These are phyloP conservation scores for Punctularia strigosozonata DNA, from an alignment of 768 basidiomycete genomes.

Conservation along the genomic window DNA sequence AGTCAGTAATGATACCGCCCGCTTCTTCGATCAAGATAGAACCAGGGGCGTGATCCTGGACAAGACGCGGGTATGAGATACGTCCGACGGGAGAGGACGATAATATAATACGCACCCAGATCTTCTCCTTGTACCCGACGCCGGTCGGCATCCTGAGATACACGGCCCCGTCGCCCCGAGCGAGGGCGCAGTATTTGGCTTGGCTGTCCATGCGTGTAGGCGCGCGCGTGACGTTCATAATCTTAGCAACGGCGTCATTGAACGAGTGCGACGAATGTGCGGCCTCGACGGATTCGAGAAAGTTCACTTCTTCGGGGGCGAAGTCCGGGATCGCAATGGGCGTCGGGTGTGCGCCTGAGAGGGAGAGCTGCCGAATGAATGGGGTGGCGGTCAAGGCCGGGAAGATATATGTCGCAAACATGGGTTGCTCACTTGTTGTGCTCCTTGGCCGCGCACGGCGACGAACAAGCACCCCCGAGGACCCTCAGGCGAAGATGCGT, in stretches of 20 bases:
- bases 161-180: conserved; percentile 74
- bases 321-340: conserved; percentile 43
- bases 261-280: conserved; percentile 86
- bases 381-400: background rate
- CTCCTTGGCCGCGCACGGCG: conserved; percentile 79
- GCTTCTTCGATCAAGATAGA: conserved; percentile 78
- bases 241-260: conserved; percentile 57
- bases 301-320: conserved; percentile 36
- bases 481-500: conserved; percentile 38
- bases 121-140: conserved; percentile 80
- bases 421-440: conserved; percentile 50
- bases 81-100: background rate
- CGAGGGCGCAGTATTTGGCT: conserved; percentile 85
- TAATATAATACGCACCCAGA: conserved; percentile 55
- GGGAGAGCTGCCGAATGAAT: conserved; percentile 31
- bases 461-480: conserved; percentile 75
- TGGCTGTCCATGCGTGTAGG: conserved; percentile 91
- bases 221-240: conserved; percentile 51
- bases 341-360: conserved; percentile 35
- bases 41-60: conserved; percentile 85
- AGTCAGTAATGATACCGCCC: conserved; percentile 82
- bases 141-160: conserved; percentile 76
- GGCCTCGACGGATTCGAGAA: conserved; percentile 89
- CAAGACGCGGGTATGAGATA: background rate
- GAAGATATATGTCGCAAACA: background rate